Conservation (phyloP, 1,139 yeast genomes). For the Sugiyamaella japonica region DNA sequence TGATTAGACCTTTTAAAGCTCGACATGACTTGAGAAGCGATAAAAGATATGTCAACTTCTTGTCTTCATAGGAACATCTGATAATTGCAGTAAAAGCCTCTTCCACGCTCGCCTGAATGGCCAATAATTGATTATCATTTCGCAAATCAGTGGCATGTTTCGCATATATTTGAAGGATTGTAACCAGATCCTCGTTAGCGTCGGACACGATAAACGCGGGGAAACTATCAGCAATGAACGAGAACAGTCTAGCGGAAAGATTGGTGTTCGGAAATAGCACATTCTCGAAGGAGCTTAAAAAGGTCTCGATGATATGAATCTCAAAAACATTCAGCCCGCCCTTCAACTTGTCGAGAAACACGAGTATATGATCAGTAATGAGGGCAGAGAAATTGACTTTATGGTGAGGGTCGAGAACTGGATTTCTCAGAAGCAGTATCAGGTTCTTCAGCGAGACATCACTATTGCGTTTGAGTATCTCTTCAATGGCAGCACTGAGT, state of each 20-base stretch:
- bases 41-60: constrained; percentile 22
- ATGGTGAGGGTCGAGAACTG: background rate
- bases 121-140: constrained; percentile 14
- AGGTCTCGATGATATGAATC: constrained; percentile 19
- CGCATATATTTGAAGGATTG: constrained; percentile 15
- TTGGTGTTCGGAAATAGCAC: constrained; percentile 11
- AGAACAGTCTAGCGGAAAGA: background rate
- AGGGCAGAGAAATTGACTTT: background rate
- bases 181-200: constrained; percentile 22
- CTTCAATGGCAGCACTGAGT: background rate
- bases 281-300: constrained; percentile 20
- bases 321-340: constrained; percentile 22
- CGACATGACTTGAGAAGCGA: constrained; percentile 23
- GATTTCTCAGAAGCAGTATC: background rate
- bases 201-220: constrained; percentile 27
- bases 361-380: background rate
- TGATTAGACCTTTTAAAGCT: constrained; percentile 21
- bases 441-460: constrained; percentile 5
- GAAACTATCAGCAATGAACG: constrained; percentile 22
- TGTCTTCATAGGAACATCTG: constrained; percentile 32
- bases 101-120: constrained; percentile 22
- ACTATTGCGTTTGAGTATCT: constrained; percentile 8
- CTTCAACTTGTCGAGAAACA: constrained; percentile 1
- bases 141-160: background rate
- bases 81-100: constrained; percentile 25